These are phyloP conservation scores for Phragmites australis DNA, from an alignment of 176 grass and related monocot species.

Conservation along the genomic window DNA sequence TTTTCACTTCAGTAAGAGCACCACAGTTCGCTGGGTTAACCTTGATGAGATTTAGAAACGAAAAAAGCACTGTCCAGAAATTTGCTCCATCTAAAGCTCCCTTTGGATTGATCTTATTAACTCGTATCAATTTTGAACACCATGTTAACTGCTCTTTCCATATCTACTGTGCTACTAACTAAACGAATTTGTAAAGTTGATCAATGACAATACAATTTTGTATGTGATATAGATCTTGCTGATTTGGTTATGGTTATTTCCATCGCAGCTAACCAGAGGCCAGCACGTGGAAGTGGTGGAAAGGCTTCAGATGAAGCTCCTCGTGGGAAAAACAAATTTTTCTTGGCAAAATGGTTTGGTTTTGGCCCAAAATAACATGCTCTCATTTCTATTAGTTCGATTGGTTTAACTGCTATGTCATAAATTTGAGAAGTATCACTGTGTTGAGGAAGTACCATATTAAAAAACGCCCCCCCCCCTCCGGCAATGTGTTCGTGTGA, in stretches of 20 bases:
- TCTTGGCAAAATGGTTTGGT: conserved; percentile 67
- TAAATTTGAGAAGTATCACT: not conserved
- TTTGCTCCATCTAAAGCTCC: not conserved
- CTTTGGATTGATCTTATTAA: not conserved
- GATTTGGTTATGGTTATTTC: conserved; percentile 16
- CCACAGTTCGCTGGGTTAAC: not conserved
- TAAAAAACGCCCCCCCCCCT: not conserved
- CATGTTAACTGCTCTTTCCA: not conserved
- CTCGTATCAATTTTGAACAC: not conserved
- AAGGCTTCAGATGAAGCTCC: conserved; percentile 50
- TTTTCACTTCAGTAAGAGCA: not conserved
- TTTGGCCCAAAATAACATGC: conserved; percentile 56
- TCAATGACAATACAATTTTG: not conserved
- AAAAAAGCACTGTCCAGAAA: not conserved
- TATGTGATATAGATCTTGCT: conserved; percentile 12
- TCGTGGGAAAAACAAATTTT: conserved; percentile 56
- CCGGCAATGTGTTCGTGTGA: not conserved
- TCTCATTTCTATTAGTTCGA: not conserved
- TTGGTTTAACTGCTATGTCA: conserved; percentile 2
- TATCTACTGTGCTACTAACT: not conserved
- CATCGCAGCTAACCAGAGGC: conserved; percentile 44
- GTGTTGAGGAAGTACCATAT: not conserved
- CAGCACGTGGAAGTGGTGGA: conserved; percentile 8
- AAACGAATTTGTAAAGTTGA: not conserved
- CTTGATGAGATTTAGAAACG: not conserved